These are phyloP conservation scores for Cladochytrium replicatum DNA, from an alignment of 192 early-diverging fungal genomes.

Conservation along the genomic window DNA sequence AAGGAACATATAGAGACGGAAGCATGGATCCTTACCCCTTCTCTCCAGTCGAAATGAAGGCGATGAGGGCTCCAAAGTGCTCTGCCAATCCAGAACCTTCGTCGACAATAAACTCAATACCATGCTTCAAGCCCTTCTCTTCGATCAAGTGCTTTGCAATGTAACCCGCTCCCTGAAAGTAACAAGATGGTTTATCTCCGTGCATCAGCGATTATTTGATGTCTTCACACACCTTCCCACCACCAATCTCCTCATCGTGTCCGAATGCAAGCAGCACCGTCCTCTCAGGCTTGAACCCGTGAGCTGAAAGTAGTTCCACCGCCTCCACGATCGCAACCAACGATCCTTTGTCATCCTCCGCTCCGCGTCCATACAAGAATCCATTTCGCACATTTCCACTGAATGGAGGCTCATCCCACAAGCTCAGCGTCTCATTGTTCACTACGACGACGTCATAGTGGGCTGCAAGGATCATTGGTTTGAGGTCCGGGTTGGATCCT, in stretches of 20 bases:
- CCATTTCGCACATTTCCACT: constrained; percentile 15
- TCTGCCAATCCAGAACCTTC: constrained; percentile 19
- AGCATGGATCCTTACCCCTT: too few relatives aligned
- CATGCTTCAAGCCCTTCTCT: constrained; percentile 1
- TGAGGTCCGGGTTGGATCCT: constrained; percentile 9
- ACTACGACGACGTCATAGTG: constrained; percentile 29
- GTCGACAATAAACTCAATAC: constrained; percentile 25
- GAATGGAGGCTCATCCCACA: constrained; percentile 27
- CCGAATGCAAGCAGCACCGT: constrained; percentile 28
- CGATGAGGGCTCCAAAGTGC: constrained; percentile 10
- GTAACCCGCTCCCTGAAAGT: constrained; percentile 8
- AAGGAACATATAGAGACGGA: too few relatives aligned
- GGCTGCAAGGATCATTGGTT: constrained; percentile 21
- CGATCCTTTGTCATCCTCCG: constrained; percentile 15
- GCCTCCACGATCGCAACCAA: constrained; percentile 17
- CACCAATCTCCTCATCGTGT: constrained; percentile 32
- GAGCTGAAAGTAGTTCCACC: constrained; percentile 20
- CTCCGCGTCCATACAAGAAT: constrained; percentile 27
- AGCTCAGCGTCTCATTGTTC: constrained; percentile 5
- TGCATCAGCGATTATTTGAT: too few relatives aligned
- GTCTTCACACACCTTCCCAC: constrained; percentile 8
- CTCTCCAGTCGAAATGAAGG: constrained; percentile 15
- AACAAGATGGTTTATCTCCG: too few relatives aligned
- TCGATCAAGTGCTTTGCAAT: constrained; percentile 6
- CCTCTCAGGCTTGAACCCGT: constrained; percentile 12